Evolutionary conservation across 768 basidiomycete species (phyloP), one percentile per base, ranked within the genome.

Genomic region (Hortiboletus flavorubellus): DNA sequence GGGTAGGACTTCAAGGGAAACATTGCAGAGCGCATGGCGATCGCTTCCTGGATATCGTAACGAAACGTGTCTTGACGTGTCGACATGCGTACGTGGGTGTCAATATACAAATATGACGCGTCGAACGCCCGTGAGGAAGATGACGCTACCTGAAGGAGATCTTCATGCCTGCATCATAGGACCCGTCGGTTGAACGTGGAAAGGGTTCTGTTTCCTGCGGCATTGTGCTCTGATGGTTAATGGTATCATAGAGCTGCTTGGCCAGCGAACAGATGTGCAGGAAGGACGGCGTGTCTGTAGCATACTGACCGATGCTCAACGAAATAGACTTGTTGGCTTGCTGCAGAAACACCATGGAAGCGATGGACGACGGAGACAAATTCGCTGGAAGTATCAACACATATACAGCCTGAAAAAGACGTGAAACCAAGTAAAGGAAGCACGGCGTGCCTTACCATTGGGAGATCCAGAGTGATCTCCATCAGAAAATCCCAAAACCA

Each of bases 401-500:
- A 50, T 63, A 69, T 16, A 67, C 23, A 0, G 51, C 65, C 70
- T 73, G 43, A n/a, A 51, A 34, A 39, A 51, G 5, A 18, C 5
- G 5, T 58, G n/a, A 35, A 43, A 30, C 5, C 12, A 11, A 34
- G 16, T 12, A 37, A 10, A 44, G 39, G 44, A 18, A 26, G 29
- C 4, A 44, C 18, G 16, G 14, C 41, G 37, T 21, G 48, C 15
- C 21, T 26, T 53, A 78, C 78, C 65, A 75, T 62, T 4, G 76
- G 69, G 52, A 73, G 67, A 16, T 73, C 69, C 8, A 66, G 34
- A 1, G 74, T 60, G 35, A 75, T 31, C 6, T 55, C 59, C n/a
- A 58, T 54, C 11, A 69, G 41, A 14, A 75, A 37, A 5, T 63
- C 59, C 77, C 78, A 79, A 54, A 73, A 65, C 75, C 74, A 77